Percentiles rank a stretch among this genome's conserved stretches.
Conservation (phyloP, 306 rosid genomes). For the Casuarina equisetifolia region DNA sequence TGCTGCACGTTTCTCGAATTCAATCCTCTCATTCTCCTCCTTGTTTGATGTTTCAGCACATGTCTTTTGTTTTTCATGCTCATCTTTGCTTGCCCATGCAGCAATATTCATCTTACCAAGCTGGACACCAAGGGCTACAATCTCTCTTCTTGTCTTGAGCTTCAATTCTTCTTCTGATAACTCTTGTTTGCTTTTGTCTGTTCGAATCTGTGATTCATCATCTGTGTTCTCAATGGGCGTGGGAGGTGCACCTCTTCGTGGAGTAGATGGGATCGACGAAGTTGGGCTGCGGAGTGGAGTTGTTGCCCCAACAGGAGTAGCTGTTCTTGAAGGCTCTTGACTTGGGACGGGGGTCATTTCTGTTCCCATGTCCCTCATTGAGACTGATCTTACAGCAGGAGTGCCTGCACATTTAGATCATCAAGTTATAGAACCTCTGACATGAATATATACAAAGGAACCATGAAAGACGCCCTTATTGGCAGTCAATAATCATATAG, state of each 20-base stretch:
- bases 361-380: slow-evolving; percentile 99
- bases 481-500: background rate
- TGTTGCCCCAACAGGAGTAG: slow-evolving; percentile 82
- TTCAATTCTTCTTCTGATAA: slow-evolving; percentile 84
- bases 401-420: slow-evolving; percentile 47
- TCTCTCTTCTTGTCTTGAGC: slow-evolving; percentile 86
- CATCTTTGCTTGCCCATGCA: slow-evolving; percentile 92
- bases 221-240: slow-evolving; percentile 48
- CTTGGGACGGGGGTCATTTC: slow-evolving; percentile 96
- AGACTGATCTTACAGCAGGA: slow-evolving; percentile 78
- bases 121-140: slow-evolving; percentile 85
- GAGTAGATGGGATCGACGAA: slow-evolving; percentile 86
- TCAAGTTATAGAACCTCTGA: background rate
- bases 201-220: slow-evolving; percentile 36
- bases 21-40: slow-evolving; percentile 55
- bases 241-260: slow-evolving; percentile 71
- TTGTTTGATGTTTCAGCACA: slow-evolving; percentile 26
- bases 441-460: background rate
- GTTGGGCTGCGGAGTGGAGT: slow-evolving; percentile 81
- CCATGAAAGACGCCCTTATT: background rate
- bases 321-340: slow-evolving; percentile 89
- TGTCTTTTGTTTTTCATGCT: slow-evolving; percentile 45
- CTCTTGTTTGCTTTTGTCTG: slow-evolving; percentile 38
- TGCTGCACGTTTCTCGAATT: slow-evolving; percentile 75
- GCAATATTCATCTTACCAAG: slow-evolving; percentile 93